phyloP scores from a whole-genome alignment of 306 rosid species.

The Glycine soja region DNA sequence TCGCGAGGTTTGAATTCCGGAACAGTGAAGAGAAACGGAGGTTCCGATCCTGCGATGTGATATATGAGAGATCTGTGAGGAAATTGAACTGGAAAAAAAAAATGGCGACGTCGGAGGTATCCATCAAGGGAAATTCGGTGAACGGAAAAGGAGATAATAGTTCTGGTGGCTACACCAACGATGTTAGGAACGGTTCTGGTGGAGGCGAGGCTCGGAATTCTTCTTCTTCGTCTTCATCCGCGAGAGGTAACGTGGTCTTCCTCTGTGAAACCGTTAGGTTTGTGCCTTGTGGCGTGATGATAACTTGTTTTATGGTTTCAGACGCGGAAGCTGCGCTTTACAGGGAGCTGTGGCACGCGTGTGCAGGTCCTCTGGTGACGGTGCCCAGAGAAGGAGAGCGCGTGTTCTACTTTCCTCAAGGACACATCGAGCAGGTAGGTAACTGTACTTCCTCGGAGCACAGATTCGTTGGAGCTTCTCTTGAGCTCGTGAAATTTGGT shows the following conservation, averaged over 20 bases:
- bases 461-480: background rate
- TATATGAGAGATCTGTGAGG: constrained; percentile 65
- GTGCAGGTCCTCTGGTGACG: constrained; percentile 95
- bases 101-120: constrained; percentile 76
- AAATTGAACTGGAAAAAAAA: background rate
- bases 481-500: background rate
- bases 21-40: background rate
- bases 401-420: constrained; percentile 97
- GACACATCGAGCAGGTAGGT: constrained; percentile 99
- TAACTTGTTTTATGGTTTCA: constrained; percentile 35
- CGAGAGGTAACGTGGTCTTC: constrained; percentile 50
- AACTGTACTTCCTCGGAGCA: background rate
- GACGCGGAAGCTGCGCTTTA: constrained; percentile 83
- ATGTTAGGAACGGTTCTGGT: background rate
- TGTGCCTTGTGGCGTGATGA: background rate
- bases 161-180: constrained; percentile 47
- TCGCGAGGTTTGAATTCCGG: background rate
- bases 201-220: constrained; percentile 52
- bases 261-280: no score
- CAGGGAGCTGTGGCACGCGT: constrained; percentile 96
- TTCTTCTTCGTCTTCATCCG: constrained; percentile 41
- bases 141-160: constrained; percentile 58
- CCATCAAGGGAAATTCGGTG: constrained; percentile 60
- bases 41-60: constrained; percentile 23
- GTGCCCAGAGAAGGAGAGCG: constrained; percentile 81